Conservation (phyloP, 495 filamentous ascomycete species). For the Hypomontagnella submonticulosa region DNA sequence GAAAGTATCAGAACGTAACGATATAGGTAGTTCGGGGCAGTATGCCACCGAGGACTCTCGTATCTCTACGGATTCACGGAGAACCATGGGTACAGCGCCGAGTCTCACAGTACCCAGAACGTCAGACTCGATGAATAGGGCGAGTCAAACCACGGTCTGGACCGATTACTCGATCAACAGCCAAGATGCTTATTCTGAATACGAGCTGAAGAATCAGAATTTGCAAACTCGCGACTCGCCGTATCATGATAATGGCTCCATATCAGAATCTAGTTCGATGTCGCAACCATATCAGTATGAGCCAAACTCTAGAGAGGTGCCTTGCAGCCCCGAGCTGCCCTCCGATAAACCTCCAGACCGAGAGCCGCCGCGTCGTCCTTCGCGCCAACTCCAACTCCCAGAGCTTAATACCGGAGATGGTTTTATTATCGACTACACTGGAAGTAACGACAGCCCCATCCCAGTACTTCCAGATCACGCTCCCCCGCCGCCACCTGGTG, state of each 20-base stretch:
- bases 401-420: constrained; percentile 51
- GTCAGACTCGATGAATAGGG: constrained; percentile 58
- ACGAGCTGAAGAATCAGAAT: constrained; percentile 40
- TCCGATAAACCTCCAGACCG: constrained; percentile 33
- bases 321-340: constrained; percentile 36
- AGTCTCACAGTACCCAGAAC: constrained; percentile 57
- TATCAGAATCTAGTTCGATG: constrained; percentile 45
- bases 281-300: constrained; percentile 44
- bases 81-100: constrained; percentile 43
- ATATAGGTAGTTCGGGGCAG: constrained; percentile 18
- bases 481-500: constrained; percentile 47
- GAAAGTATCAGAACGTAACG: constrained; percentile 20
- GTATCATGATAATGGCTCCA: constrained; percentile 42
- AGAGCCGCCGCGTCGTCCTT: constrained; percentile 24
- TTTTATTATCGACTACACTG: constrained; percentile 47
- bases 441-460: constrained; percentile 39
- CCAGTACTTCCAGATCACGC: constrained; percentile 51
- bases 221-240: constrained; percentile 40
- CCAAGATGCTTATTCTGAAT: constrained; percentile 51
- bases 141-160: constrained; percentile 64
- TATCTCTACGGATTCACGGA: constrained; percentile 44
- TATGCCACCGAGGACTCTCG: constrained; percentile 36
- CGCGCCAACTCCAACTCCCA: constrained; percentile 49
- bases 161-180: constrained; percentile 67
- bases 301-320: constrained; percentile 31